These are phyloP conservation scores for Psilocybe mexicana DNA, from an alignment of 1,284 basidiomycete species.

Conservation along the genomic window DNA sequence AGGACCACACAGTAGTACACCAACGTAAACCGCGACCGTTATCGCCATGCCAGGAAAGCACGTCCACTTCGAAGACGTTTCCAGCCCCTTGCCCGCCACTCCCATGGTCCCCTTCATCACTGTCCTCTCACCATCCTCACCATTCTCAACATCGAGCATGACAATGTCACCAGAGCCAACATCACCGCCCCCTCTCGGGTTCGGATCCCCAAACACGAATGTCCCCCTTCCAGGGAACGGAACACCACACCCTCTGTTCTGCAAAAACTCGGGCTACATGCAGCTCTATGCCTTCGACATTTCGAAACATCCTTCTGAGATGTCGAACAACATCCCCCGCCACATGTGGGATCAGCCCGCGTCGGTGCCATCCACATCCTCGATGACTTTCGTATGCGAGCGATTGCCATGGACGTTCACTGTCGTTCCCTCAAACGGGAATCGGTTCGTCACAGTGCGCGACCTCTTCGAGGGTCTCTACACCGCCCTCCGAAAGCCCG, in stretches of 20 bases:
- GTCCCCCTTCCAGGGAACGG: conserved; percentile 7
- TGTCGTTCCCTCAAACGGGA: conserved; percentile 22
- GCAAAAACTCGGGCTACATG: conserved; percentile 2
- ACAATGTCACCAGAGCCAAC: conserved; percentile 13
- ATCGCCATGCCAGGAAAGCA: conserved; percentile 21
- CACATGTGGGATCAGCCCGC: conserved; percentile 33
- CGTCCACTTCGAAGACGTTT: conserved; percentile 18
- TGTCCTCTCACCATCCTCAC: not conserved
- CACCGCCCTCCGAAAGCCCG: conserved; percentile 28
- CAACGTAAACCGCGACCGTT: not conserved
- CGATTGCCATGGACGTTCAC: conserved; percentile 33
- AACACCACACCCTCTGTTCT: conserved; percentile 19
- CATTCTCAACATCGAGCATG: conserved; percentile 10
- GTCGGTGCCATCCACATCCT: conserved; percentile 31
- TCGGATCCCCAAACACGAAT: conserved; percentile 15
- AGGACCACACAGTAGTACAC: not conserved
- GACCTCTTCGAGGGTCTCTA: conserved; percentile 36
- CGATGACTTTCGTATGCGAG: conserved; percentile 29
- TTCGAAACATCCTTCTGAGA: conserved; percentile 20
- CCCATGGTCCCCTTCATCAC: no score
- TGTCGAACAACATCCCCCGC: conserved; percentile 22
- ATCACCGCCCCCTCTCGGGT: conserved; percentile 17
- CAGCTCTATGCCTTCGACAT: conserved; percentile 26
- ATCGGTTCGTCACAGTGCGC: conserved; percentile 31
- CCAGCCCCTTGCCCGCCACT: conserved; percentile 11